Evolutionary conservation across 805 yeast species (phyloP).

Genomic region (Saccharomycopsis olivae): DNA sequence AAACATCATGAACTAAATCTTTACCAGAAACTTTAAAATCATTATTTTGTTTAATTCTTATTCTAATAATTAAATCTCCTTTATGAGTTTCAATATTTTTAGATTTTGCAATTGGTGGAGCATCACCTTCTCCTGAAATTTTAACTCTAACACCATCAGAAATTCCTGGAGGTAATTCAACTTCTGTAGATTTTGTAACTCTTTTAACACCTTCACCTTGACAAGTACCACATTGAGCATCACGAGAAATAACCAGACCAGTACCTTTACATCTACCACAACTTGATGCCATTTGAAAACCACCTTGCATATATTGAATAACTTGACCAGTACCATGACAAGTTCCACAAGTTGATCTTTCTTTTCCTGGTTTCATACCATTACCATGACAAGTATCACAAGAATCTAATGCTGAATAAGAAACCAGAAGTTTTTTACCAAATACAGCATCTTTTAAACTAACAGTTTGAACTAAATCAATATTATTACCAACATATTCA

Average conservation of each 20-base stretch:
- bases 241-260: constrained; percentile 63
- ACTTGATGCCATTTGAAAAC: constrained; percentile 94
- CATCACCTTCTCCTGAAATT: constrained; percentile 82
- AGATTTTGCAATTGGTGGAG: constrained; percentile 69
- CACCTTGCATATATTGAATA: constrained; percentile 78
- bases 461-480: constrained; percentile 67
- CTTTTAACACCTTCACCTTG: constrained; percentile 83
- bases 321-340: constrained; percentile 94
- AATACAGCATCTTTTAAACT: constrained; percentile 80
- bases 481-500: constrained; percentile 81
- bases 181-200: constrained; percentile 55
- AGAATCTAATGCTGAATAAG: constrained; percentile 61
- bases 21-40: constrained; percentile 55
- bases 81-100: constrained; percentile 56
- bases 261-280: constrained; percentile 82
- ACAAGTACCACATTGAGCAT: constrained; percentile 69
- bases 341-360: constrained; percentile 66
- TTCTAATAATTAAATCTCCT: constrained; percentile 83
- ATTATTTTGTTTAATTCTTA: constrained; percentile 67
- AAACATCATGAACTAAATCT: constrained; percentile 53
- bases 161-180: constrained; percentile 84
- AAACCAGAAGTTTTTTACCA: constrained; percentile 58
- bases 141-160: constrained; percentile 79
- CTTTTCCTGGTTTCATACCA: constrained; percentile 70
- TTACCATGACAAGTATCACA: constrained; percentile 77